Evolutionary conservation across 495 filamentous ascomycete species (phyloP).

Genomic region (Antarctomyces pellizariae): DNA sequence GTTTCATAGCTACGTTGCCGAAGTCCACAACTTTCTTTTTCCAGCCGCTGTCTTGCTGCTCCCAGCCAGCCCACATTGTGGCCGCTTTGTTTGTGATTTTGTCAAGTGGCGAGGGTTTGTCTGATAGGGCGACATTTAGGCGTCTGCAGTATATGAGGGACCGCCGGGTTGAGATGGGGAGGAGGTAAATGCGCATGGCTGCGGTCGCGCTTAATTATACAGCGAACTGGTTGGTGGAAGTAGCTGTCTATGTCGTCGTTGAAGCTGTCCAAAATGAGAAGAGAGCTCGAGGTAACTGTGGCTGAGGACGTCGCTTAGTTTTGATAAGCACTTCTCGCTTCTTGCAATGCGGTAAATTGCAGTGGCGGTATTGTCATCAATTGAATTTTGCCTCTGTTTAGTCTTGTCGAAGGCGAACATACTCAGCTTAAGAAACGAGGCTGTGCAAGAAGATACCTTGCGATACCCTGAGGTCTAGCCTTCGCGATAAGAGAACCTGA

Average conservation of each 20-base stretch:
- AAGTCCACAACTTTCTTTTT: constrained; percentile 64
- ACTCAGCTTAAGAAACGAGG: too few relatives aligned
- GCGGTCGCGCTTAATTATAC: constrained; percentile 2
- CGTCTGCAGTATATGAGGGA: constrained; percentile 87
- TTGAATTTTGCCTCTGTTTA: too few relatives aligned
- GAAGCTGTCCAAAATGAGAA: not conserved
- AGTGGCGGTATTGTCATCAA: too few relatives aligned
- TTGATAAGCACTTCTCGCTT: too few relatives aligned
- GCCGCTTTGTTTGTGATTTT: constrained; percentile 41
- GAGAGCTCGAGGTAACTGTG: not conserved
- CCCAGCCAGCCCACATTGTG: constrained; percentile 64
- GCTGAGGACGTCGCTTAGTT: too few relatives aligned
- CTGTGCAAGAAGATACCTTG: too few relatives aligned
- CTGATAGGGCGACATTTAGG: constrained; percentile 22
- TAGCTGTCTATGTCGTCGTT: not conserved
- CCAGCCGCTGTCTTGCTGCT: constrained; percentile 64
- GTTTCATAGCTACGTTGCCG: constrained; percentile 63
- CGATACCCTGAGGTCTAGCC: too few relatives aligned
- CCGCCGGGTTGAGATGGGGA: constrained; percentile 78
- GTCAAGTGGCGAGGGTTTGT: constrained; percentile 33
- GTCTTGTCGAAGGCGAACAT: too few relatives aligned
- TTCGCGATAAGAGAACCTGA: too few relatives aligned
- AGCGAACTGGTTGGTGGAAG: too few relatives aligned
- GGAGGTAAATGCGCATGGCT: constrained; percentile 80
- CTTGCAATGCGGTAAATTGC: too few relatives aligned